These are phyloP conservation scores for Onygena corvina DNA, from an alignment of 2,329 filamentous ascomycete genomes.

Conservation along the genomic window DNA sequence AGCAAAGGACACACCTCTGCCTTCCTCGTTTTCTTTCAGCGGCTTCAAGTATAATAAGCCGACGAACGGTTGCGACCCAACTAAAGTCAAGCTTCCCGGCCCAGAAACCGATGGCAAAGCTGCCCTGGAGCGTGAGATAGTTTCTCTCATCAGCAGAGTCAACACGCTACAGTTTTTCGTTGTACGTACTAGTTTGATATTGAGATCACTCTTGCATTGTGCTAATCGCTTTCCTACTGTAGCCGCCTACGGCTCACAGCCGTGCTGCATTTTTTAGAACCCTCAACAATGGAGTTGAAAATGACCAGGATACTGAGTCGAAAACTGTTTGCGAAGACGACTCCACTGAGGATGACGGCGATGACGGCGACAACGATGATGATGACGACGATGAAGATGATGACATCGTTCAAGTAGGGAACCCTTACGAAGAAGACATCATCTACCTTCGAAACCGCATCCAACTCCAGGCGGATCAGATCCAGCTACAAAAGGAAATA, in stretches of 20 bases:
- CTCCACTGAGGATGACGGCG: slow-evolving; percentile 23
- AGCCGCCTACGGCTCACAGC: slow-evolving; percentile 28
- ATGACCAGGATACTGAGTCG: slow-evolving; percentile 14
- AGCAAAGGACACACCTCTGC: slow-evolving; percentile 32
- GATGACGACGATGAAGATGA: slow-evolving; percentile 42
- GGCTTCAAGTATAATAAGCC: slow-evolving; percentile 21
- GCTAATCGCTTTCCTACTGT: slow-evolving; percentile 16
- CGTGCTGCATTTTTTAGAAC: slow-evolving; percentile 28
- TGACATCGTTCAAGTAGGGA: slow-evolving; percentile 38
- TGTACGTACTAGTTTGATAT: slow-evolving; percentile 27
- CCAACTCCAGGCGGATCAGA: slow-evolving; percentile 83
- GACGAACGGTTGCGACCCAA: slow-evolving; percentile 40
- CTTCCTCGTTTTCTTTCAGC: slow-evolving; percentile 15
- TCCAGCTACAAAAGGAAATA: slow-evolving; percentile 75
- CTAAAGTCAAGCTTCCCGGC: slow-evolving; percentile 62
- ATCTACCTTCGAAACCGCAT: slow-evolving; percentile 80
- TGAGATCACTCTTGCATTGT: not conserved
- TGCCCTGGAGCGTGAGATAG: slow-evolving; percentile 69
- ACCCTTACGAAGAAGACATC: slow-evolving; percentile 67
- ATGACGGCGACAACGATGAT: slow-evolving; percentile 27
- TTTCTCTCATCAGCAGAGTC: slow-evolving; percentile 63
- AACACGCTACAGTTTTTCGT: slow-evolving; percentile 73
- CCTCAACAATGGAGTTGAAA: slow-evolving; percentile 21
- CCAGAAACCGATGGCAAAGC: slow-evolving; percentile 62
- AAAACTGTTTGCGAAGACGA: slow-evolving; percentile 17